Conservation (phyloP, 495 filamentous ascomycete genomes). For the Glarea lozoyensis region DNA sequence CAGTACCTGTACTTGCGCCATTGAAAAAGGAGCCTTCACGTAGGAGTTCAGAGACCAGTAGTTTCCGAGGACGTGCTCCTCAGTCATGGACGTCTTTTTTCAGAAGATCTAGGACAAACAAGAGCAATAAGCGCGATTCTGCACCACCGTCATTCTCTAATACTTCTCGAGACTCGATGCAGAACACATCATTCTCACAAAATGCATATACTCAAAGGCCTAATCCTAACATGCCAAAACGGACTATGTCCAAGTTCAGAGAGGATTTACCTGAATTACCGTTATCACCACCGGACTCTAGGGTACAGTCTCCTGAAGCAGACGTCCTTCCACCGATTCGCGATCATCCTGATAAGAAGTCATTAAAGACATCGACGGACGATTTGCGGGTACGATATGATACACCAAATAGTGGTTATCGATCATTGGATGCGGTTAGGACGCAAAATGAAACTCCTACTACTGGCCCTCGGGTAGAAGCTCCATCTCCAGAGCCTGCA, state of each 20-base stretch:
- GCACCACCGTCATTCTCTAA: conserved; percentile 62
- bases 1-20: conserved; percentile 7
- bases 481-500: conserved; percentile 27
- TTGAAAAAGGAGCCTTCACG: conserved; percentile 31
- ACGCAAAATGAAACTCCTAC: conserved; percentile 20
- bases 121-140: conserved; percentile 46
- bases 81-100: conserved; percentile 65
- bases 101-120: no score
- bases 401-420: conserved; percentile 36
- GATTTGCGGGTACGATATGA: conserved; percentile 28
- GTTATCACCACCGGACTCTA: conserved; percentile 70
- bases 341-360: conserved; percentile 19
- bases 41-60: conserved; percentile 33
- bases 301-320: conserved; percentile 63
- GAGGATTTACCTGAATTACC: conserved; percentile 85
- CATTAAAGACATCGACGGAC: conserved; percentile 22
- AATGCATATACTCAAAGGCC: conserved; percentile 23
- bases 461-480: conserved; percentile 19
- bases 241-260: conserved; percentile 84
- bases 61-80: conserved; percentile 30
- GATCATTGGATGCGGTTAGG: conserved; percentile 26
- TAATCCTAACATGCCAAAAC: conserved; percentile 43
- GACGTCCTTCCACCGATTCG: conserved; percentile 32
- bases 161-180: conserved; percentile 73
- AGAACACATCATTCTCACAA: conserved; percentile 17